Evolutionary conservation across 192 early-diverging fungal genomes (phyloP).

Genomic region (Coemansia sp.): DNA sequence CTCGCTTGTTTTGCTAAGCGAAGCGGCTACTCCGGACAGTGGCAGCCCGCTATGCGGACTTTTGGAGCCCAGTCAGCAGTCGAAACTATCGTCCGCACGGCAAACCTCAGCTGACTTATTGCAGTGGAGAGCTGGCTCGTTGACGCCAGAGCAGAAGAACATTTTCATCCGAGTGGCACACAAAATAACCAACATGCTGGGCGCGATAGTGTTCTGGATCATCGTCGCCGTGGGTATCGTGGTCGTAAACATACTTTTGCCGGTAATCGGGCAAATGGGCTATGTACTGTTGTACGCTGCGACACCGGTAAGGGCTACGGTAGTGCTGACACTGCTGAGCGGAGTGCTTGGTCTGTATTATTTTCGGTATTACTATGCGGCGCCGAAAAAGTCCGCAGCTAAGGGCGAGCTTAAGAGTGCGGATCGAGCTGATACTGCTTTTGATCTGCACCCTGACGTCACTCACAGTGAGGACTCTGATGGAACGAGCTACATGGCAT

Average conservation of each 20-base stretch:
- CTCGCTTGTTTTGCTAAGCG: background rate
- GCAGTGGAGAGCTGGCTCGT: conserved; percentile 5
- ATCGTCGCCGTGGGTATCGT: conserved; percentile 21
- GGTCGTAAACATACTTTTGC: conserved; percentile 23
- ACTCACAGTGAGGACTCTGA: conserved; percentile 36
- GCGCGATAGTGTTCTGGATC: conserved; percentile 8
- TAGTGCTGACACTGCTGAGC: conserved; percentile 1
- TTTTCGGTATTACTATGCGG: conserved; percentile 47
- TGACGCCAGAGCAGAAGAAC: conserved; percentile 5
- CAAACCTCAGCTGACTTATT: conserved; percentile 2
- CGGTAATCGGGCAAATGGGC: background rate
- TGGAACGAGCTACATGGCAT: conserved; percentile 33
- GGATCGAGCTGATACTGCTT: conserved; percentile 18
- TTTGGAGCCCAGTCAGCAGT: background rate
- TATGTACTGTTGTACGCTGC: conserved; percentile 24
- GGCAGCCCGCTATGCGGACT: conserved; percentile 1
- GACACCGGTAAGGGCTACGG: conserved; percentile 16
- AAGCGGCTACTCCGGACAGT: background rate
- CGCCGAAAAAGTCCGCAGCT: conserved; percentile 25
- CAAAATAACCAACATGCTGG: background rate
- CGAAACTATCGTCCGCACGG: background rate
- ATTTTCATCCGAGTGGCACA: background rate
- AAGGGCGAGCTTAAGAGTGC: conserved; percentile 16
- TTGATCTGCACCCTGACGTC: conserved; percentile 54
- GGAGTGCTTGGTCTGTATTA: conserved; percentile 39